Conservation (phyloP, 352 stramenopile species). For the Globisporangium polare region DNA sequence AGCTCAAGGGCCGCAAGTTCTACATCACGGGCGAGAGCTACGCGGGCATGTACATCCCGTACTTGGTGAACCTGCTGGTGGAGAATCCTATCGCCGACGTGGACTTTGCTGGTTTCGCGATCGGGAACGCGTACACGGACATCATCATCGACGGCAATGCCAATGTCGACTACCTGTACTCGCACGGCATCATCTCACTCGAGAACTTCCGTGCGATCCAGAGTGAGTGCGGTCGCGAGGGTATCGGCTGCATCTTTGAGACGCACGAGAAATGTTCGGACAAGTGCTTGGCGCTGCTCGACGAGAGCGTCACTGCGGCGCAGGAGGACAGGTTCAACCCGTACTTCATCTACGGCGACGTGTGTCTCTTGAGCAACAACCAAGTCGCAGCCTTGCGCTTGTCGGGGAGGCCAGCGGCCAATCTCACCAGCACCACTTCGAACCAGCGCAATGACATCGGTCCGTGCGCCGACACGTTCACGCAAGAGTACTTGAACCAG, state of each 20-base stretch:
- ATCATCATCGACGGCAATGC: slow-evolving; percentile 46
- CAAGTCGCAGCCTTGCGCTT: slow-evolving; percentile 46
- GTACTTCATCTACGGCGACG: slow-evolving; percentile 78
- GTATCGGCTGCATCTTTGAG: slow-evolving; percentile 51
- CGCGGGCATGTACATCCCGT: slow-evolving; percentile 88
- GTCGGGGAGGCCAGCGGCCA: slow-evolving; percentile 20
- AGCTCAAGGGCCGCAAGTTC: slow-evolving; percentile 66
- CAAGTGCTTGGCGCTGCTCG: slow-evolving; percentile 38
- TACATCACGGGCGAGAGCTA: slow-evolving; percentile 85
- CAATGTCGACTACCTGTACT: slow-evolving; percentile 82
- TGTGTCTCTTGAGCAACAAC: slow-evolving; percentile 51
- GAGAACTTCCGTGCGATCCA: slow-evolving; percentile 62
- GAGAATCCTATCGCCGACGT: slow-evolving; percentile 49
- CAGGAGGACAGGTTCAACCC: slow-evolving; percentile 47
- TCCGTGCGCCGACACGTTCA: slow-evolving; percentile 58
- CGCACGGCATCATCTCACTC: slow-evolving; percentile 70
- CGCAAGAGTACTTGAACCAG: slow-evolving; percentile 52
- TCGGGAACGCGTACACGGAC: slow-evolving; percentile 35
- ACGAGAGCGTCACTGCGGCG: slow-evolving; percentile 34
- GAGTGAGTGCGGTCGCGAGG: slow-evolving; percentile 36
- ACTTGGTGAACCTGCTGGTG: slow-evolving; percentile 64
- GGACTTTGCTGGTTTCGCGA: not conserved
- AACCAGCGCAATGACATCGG: slow-evolving; percentile 41
- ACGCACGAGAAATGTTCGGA: slow-evolving; percentile 29
- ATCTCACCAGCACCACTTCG: slow-evolving; percentile 15